phyloP scores from a whole-genome alignment of 108 stramenopile genomes.

The Fistulifera solaris region DNA sequence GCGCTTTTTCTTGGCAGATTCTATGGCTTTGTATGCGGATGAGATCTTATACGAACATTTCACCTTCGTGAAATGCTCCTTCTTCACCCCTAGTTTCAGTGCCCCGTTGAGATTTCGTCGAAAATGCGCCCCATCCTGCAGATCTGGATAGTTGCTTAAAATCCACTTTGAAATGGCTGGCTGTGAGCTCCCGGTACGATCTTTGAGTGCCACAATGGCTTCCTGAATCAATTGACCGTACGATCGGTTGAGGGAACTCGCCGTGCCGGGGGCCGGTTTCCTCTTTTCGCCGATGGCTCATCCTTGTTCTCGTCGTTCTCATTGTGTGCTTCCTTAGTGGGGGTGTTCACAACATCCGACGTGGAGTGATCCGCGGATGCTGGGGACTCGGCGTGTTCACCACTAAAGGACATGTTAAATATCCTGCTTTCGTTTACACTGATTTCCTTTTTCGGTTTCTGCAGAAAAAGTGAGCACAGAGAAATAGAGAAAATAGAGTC shows the following conservation, averaged over 20 bases:
- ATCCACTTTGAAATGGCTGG: slow-evolving; percentile 69
- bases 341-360: too few relatives aligned
- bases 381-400: too few relatives aligned
- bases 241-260: slow-evolving; percentile 6
- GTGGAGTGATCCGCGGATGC: too few relatives aligned
- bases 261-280: neutral
- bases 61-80: slow-evolving; percentile 55
- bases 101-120: slow-evolving; percentile 40
- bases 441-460: too few relatives aligned
- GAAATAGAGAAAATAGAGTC: too few relatives aligned
- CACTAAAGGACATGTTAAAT: too few relatives aligned
- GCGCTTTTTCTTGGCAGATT: slow-evolving; percentile 34
- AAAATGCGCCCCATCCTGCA: slow-evolving; percentile 17
- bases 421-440: too few relatives aligned
- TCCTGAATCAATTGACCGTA: slow-evolving; percentile 58
- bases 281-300: neutral
- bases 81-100: slow-evolving; percentile 53
- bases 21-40: slow-evolving; percentile 40
- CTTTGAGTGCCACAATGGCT: slow-evolving; percentile 62
- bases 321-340: too few relatives aligned
- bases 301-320: slow-evolving; percentile 1
- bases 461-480: too few relatives aligned
- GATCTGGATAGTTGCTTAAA: slow-evolving; percentile 30
- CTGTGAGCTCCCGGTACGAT: slow-evolving; percentile 62
- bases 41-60: slow-evolving; percentile 65